A percentile compares a stretch with the other conserved stretches of the same genome.
These are phyloP conservation scores for Leucoagaricus sp. DNA, from an alignment of 1,284 basidiomycete species.

Conservation along the genomic window DNA sequence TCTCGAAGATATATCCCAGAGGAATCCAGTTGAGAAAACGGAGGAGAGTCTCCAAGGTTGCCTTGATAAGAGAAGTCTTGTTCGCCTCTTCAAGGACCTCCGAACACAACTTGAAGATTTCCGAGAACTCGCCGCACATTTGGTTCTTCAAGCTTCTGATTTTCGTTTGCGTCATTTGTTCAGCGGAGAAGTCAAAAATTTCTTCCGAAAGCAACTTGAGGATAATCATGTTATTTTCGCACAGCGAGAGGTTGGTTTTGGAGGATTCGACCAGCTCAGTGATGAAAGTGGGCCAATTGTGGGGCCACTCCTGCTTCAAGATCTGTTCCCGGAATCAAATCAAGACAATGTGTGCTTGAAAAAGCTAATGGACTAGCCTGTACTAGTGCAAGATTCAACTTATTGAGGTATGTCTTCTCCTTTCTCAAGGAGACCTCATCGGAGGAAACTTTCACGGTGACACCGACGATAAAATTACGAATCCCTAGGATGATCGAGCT, in stretches of 20 bases:
- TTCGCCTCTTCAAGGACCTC: conserved; percentile 98
- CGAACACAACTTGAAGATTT: conserved; percentile 94
- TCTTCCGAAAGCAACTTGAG: conserved; percentile 97
- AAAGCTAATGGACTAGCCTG: conserved; percentile 57
- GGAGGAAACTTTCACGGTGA: conserved; percentile 91
- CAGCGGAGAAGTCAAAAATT: conserved; percentile 98
- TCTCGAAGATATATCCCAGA: conserved; percentile 98
- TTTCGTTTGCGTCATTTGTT: conserved; percentile 98
- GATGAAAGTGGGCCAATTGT: conserved; percentile 99
- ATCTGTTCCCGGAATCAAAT: conserved; percentile 58
- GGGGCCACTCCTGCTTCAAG: conserved; percentile 99
- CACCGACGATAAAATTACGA: conserved; percentile 94
- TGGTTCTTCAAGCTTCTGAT: conserved; percentile 98
- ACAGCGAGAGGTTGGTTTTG: conserved; percentile 93
- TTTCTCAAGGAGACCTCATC: conserved; percentile 86
- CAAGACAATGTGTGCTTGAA: conserved; percentile 2
- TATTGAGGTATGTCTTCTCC: conserved; percentile 96
- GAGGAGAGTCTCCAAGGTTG: conserved; percentile 94
- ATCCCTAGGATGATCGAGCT: conserved; percentile 64
- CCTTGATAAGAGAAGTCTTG: conserved; percentile 94
- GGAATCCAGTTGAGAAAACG: conserved; percentile 99
- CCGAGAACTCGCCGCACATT: conserved; percentile 96
- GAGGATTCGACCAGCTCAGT: conserved; percentile 97
- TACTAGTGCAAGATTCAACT: conserved; percentile 95
- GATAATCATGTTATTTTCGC: conserved; percentile 99